Evolutionary conservation across 257 asterid genomes (phyloP).

Genomic region (Nicotiana undulata): DNA sequence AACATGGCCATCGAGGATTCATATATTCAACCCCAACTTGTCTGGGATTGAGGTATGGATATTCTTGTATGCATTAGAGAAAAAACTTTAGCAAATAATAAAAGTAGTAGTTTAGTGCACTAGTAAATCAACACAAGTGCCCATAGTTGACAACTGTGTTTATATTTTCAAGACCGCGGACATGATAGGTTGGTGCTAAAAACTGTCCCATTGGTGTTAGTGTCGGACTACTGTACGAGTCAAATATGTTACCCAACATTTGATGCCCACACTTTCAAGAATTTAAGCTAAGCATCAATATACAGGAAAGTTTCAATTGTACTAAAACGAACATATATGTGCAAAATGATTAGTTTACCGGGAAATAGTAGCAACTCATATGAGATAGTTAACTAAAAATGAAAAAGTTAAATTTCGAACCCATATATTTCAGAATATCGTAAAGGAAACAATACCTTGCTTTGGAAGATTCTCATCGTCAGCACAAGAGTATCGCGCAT

Average conservation of each 20-base stretch:
- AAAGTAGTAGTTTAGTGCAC: not conserved
- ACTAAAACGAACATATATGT: not conserved
- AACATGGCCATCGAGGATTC: not conserved
- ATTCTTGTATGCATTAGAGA: not conserved
- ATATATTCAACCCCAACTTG: not conserved
- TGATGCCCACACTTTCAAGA: not conserved
- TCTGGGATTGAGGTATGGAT: not conserved
- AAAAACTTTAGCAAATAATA: not conserved
- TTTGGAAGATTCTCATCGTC: conserved; percentile 82
- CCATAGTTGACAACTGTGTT: not conserved
- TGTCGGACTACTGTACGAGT: not conserved
- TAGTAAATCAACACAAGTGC: not conserved
- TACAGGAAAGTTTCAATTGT: not conserved
- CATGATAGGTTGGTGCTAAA: not conserved
- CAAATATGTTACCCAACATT: not conserved
- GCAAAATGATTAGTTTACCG: not conserved
- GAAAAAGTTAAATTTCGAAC: not conserved
- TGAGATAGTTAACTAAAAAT: not conserved
- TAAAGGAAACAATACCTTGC: conserved; percentile 53
- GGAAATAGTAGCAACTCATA: not conserved
- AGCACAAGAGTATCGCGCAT: conserved; percentile 77
- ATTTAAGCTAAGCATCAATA: not conserved
- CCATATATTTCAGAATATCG: not conserved
- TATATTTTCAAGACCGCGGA: not conserved
- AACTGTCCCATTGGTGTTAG: not conserved